Evolutionary conservation across 2,329 filamentous ascomycete species (phyloP).

Genomic region (Colletotrichum lini): DNA sequence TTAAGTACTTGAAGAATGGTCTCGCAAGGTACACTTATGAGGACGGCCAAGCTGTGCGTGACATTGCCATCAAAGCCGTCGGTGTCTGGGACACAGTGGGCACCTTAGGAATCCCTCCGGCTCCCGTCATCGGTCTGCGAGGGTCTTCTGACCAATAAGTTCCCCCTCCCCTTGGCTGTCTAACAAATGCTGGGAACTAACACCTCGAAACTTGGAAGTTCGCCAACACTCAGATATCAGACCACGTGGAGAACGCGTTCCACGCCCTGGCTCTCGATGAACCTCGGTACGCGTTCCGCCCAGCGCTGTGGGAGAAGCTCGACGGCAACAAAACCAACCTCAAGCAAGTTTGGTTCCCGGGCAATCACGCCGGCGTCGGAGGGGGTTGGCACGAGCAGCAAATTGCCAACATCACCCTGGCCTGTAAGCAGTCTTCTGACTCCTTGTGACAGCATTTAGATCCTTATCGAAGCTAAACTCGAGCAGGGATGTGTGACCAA

Average conservation of each 20-base stretch:
- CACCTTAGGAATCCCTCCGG: slow-evolving; percentile 59
- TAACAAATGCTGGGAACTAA: slow-evolving; percentile 52
- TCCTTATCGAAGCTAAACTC: background rate
- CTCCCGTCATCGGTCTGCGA: slow-evolving; percentile 33
- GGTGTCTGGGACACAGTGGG: slow-evolving; percentile 61
- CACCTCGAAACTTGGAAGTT: slow-evolving; percentile 57
- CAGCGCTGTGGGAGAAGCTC: slow-evolving; percentile 68
- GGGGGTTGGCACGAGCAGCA: slow-evolving; percentile 73
- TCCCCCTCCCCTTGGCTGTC: slow-evolving; percentile 53
- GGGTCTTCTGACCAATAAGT: slow-evolving; percentile 58
- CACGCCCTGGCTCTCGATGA: slow-evolving; percentile 73
- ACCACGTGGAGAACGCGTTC: slow-evolving; percentile 69
- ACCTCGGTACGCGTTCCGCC: slow-evolving; percentile 65
- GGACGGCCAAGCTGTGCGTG: slow-evolving; percentile 51
- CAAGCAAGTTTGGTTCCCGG: slow-evolving; percentile 76
- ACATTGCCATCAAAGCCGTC: slow-evolving; percentile 52
- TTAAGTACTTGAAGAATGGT: background rate
- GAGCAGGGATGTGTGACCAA: slow-evolving; percentile 69
- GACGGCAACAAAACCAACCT: slow-evolving; percentile 59
- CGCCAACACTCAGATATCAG: slow-evolving; percentile 66
- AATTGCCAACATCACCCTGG: slow-evolving; percentile 55
- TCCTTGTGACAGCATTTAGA: background rate
- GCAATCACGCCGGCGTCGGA: slow-evolving; percentile 78
- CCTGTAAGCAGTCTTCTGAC: slow-evolving; percentile 48
- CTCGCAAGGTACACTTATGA: slow-evolving; percentile 56